Evolutionary conservation across 139 green algal genomes (phyloP).

Genomic region (Ostreobium quekettii): DNA sequence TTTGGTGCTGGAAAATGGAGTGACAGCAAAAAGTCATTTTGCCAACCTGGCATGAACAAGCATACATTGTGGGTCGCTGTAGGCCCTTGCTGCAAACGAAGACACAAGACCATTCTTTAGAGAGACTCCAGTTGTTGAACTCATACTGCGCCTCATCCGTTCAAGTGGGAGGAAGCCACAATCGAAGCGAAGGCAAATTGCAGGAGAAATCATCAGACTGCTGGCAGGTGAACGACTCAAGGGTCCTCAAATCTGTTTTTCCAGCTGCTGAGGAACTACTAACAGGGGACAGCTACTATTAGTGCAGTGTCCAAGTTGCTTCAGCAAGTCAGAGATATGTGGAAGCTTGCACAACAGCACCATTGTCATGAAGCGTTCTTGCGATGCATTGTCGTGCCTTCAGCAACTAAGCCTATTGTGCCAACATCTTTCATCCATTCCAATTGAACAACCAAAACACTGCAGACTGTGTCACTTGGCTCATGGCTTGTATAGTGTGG

Average conservation of each 20-base stretch:
- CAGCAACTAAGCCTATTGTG: background rate
- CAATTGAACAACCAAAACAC: too few species aligned
- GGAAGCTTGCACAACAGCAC: background rate
- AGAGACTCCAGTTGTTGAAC: slow-evolving; percentile 4
- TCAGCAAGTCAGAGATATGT: background rate
- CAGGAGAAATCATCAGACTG: slow-evolving; percentile 15
- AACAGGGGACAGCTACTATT: background rate
- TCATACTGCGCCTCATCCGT: slow-evolving; percentile 1
- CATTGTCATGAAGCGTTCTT: background rate
- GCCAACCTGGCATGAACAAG: too few species aligned
- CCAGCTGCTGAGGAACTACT: background rate
- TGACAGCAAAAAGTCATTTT: too few species aligned
- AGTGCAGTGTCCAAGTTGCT: too few species aligned
- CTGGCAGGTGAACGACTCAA: background rate
- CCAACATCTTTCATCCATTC: too few species aligned
- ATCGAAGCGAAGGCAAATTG: background rate
- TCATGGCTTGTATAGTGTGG: too few species aligned
- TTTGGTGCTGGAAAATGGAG: too few species aligned
- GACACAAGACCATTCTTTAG: background rate
- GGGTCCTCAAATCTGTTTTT: slow-evolving; percentile 1
- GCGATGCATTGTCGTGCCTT: background rate
- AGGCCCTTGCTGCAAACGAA: slow-evolving; percentile 12
- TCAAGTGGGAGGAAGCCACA: background rate
- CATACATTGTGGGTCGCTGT: too few species aligned
- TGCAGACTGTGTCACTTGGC: too few species aligned